These are phyloP conservation scores for Aegilops speltoides DNA, from an alignment of 176 grass and related monocot species.

Conservation along the genomic window DNA sequence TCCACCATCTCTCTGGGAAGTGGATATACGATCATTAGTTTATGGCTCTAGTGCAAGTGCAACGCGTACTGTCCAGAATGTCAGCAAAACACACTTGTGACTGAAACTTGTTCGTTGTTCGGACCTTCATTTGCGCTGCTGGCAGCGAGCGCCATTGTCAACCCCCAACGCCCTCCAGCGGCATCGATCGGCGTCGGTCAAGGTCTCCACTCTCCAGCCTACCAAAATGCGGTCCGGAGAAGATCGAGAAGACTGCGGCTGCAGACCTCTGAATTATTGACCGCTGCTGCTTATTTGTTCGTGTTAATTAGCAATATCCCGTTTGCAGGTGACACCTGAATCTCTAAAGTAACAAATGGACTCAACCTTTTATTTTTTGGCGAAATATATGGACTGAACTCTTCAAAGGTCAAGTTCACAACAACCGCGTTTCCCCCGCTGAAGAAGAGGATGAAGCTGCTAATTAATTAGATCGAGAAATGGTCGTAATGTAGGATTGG, in stretches of 20 bases:
- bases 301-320: slow-evolving; percentile 4
- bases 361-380: background rate
- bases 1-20: background rate
- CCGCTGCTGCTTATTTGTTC: background rate
- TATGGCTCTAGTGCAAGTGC: background rate
- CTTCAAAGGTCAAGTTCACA: slow-evolving; percentile 43
- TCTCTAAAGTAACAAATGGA: background rate
- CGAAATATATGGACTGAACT: background rate
- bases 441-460: background rate
- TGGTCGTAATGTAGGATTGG: background rate
- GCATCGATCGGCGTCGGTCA: slow-evolving; percentile 20
- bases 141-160: slow-evolving; percentile 6
- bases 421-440: background rate
- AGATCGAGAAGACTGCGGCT: slow-evolving; percentile 17
- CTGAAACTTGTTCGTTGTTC: background rate
- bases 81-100: background rate
- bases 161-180: background rate
- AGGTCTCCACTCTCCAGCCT: slow-evolving; percentile 26
- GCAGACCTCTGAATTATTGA: slow-evolving; percentile 5
- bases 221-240: slow-evolving; percentile 7
- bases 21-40: background rate
- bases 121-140: background rate
- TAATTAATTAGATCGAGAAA: slow-evolving; percentile 14
- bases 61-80: background rate
- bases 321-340: slow-evolving; percentile 6